Conservation (phyloP, 306 rosid species). For the Cercis canadensis region DNA sequence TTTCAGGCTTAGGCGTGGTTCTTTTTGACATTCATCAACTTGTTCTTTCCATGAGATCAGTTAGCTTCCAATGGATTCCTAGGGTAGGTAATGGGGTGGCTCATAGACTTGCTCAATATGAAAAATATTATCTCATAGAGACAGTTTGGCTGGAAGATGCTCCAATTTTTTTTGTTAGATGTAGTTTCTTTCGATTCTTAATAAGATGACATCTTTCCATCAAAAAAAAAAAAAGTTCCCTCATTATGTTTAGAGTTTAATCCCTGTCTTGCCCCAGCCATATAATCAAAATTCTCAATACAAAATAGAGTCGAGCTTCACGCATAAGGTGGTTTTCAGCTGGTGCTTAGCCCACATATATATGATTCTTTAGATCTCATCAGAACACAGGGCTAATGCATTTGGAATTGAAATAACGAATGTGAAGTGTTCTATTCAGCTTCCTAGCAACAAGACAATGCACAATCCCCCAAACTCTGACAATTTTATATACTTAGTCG, state of each 20-base stretch:
- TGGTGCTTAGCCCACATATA: not conserved
- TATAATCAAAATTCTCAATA: not conserved
- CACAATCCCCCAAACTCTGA: constrained; percentile 16
- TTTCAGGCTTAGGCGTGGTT: no score
- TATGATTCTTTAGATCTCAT: not conserved
- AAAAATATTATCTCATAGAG: no score
- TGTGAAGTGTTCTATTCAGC: not conserved
- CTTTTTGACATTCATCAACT: no score
- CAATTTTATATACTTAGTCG: not conserved
- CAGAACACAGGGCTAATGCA: not conserved
- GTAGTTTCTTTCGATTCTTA: no score
- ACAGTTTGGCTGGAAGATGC: no score
- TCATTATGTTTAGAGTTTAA: not conserved
- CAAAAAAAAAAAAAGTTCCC: no score
- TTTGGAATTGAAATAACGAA: not conserved
- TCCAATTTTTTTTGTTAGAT: no score
- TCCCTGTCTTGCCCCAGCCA: not conserved
- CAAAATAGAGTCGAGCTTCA: not conserved
- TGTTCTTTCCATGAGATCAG: no score
- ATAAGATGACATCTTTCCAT: no score
- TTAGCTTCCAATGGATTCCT: no score
- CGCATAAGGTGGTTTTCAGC: not conserved
- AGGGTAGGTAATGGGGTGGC: no score
- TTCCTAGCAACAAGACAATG: constrained; percentile 15
- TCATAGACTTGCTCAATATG: no score